Evolutionary conservation across 345 rosid genomes (phyloP).

Genomic region (Conringia planisiliqua): DNA sequence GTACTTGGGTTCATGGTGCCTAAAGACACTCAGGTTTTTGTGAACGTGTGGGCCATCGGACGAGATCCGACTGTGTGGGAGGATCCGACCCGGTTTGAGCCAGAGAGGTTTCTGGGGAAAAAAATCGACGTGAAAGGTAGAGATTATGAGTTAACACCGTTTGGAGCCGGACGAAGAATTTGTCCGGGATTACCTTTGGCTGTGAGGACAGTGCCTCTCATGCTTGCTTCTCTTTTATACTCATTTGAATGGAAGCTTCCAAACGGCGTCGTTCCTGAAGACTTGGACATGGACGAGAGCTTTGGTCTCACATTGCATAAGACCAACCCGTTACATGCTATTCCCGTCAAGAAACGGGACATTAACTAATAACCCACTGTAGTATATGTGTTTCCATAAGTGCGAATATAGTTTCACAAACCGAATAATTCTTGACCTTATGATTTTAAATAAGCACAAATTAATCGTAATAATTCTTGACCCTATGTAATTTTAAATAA

Average conservation of each 20-base stretch:
- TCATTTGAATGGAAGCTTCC: constrained; percentile 49
- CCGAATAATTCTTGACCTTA: background rate
- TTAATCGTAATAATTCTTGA: too few species aligned
- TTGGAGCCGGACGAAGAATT: constrained; percentile 30
- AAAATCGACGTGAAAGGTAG: constrained; percentile 19
- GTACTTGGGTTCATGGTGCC: constrained; percentile 31
- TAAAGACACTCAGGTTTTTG: constrained; percentile 35
- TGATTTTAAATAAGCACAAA: background rate
- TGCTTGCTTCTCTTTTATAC: constrained; percentile 44
- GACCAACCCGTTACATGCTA: constrained; percentile 24
- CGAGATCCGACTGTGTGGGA: constrained; percentile 37
- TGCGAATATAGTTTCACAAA: background rate
- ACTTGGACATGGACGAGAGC: constrained; percentile 42
- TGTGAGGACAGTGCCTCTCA: constrained; percentile 32
- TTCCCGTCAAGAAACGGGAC: constrained; percentile 19
- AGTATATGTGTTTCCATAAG: background rate
- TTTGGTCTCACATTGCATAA: constrained; percentile 34
- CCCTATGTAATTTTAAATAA: background rate
- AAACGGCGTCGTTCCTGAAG: constrained; percentile 16
- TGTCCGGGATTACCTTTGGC: constrained; percentile 42
- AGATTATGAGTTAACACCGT: constrained; percentile 32
- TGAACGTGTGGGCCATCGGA: constrained; percentile 41
- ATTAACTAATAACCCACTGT: background rate
- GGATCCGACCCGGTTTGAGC: constrained; percentile 26
- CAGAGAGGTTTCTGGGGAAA: constrained; percentile 32